Percentiles rank a stretch among this genome's conserved stretches.
Conservation (phyloP, 73 alveolate genomes). For the Symbiodinium natans region DNA sequence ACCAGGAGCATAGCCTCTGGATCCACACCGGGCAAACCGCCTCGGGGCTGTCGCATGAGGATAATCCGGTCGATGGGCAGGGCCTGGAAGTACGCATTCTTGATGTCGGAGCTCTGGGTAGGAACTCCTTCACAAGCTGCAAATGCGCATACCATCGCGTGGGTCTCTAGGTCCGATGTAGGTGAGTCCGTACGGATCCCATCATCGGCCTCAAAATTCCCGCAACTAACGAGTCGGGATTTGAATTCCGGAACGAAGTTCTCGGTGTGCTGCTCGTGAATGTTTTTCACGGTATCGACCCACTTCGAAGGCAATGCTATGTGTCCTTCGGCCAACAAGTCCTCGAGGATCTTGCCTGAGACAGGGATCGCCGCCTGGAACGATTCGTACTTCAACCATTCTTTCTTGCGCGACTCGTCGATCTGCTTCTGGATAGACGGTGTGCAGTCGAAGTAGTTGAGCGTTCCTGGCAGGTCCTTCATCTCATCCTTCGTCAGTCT, state of each 20-base stretch:
- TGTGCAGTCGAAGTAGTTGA: background rate
- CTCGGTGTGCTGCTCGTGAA: background rate
- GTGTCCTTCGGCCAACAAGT: background rate
- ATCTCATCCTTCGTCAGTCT: background rate
- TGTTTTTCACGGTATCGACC: conserved; percentile 3
- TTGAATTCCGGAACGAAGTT: background rate
- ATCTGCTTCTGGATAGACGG: background rate
- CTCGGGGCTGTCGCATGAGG: conserved; percentile 35
- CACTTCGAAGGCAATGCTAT: background rate
- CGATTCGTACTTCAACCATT: background rate
- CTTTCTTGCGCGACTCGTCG: background rate
- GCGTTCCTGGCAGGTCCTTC: background rate
- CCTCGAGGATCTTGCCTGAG: background rate
- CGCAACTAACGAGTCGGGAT: background rate
- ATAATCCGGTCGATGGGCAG: background rate
- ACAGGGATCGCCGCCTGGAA: background rate
- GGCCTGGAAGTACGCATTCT: conserved; percentile 17
- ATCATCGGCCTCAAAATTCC: background rate
- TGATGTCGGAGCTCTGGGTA: background rate
- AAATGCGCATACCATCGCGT: background rate
- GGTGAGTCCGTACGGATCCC: conserved; percentile 17
- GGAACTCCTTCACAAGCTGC: background rate
- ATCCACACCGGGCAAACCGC: background rate
- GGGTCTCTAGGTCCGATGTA: background rate
- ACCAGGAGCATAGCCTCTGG: background rate